These are phyloP conservation scores for Venustampulla echinocandica DNA, from an alignment of 495 filamentous ascomycete genomes.

Conservation along the genomic window DNA sequence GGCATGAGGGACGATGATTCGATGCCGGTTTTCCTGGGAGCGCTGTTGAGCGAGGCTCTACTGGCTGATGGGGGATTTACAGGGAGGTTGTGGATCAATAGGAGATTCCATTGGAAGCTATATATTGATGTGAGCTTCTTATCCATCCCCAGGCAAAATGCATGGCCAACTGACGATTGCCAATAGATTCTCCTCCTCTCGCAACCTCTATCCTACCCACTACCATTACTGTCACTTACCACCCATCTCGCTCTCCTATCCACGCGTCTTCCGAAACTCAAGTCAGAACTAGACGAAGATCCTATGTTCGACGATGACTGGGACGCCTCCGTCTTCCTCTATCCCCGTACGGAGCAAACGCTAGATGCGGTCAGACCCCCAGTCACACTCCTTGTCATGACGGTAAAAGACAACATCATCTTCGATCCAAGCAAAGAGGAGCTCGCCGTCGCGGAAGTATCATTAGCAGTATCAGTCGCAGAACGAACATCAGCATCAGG, in stretches of 20 bases:
- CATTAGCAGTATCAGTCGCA: conserved; percentile 68
- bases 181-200: conserved; percentile 90
- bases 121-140: conserved; percentile 75
- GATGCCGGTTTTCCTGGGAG: conserved; percentile 72
- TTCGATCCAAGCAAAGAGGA: conserved; percentile 90
- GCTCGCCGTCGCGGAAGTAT: conserved; percentile 81
- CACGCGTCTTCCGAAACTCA: conserved; percentile 72
- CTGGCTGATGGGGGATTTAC: conserved; percentile 66
- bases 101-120: conserved; percentile 88
- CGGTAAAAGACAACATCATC: conserved; percentile 78
- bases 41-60: conserved; percentile 83
- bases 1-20: conserved; percentile 87
- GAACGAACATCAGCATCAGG: conserved; percentile 28
- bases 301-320: conserved; percentile 98
- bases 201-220: conserved; percentile 80
- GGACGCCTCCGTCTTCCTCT: conserved; percentile 71
- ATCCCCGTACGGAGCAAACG: conserved; percentile 40
- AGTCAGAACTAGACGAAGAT: conserved; percentile 84
- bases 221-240: conserved; percentile 85
- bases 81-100: conserved; percentile 69
- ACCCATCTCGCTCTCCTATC: conserved; percentile 92
- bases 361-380: conserved; percentile 52
- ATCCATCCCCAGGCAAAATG: too few species aligned
- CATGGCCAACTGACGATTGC: background rate
- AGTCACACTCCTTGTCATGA: conserved; percentile 80